Evolutionary conservation across 768 basidiomycete genomes (phyloP).

Genomic region (Collybia mongolica): DNA sequence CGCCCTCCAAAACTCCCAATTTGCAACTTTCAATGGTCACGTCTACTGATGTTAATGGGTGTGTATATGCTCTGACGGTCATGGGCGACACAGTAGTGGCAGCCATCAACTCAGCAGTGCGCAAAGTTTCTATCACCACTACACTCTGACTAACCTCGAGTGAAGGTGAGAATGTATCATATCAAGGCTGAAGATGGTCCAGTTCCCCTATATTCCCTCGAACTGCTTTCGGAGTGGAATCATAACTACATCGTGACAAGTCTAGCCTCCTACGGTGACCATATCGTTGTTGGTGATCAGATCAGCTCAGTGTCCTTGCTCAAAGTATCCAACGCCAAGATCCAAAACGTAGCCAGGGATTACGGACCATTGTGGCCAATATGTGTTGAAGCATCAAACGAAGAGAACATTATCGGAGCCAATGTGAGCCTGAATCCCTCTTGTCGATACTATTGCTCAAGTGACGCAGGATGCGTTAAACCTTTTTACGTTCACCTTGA

Average conservation of each 20-base stretch:
- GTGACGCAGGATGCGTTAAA: slow-evolving; percentile 61
- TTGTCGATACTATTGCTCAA: slow-evolving; percentile 7
- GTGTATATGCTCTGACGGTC: slow-evolving; percentile 62
- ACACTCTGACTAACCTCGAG: neutral
- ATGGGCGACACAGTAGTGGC: slow-evolving; percentile 56
- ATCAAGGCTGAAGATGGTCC: slow-evolving; percentile 34
- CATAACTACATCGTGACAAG: slow-evolving; percentile 81
- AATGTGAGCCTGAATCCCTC: slow-evolving; percentile 52
- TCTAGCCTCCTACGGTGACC: slow-evolving; percentile 52
- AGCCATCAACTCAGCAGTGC: slow-evolving; percentile 75
- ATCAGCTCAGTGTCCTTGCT: slow-evolving; percentile 78
- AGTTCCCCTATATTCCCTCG: slow-evolving; percentile 33
- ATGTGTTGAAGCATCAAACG: slow-evolving; percentile 55
- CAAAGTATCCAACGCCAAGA: slow-evolving; percentile 39
- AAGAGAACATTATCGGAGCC: slow-evolving; percentile 62
- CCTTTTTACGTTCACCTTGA: slow-evolving; percentile 59
- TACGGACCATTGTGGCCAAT: slow-evolving; percentile 77
- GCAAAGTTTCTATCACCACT: slow-evolving; percentile 18
- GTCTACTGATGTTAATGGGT: slow-evolving; percentile 52
- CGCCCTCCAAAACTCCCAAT: slow-evolving; percentile 19
- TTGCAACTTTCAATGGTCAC: slow-evolving; percentile 39
- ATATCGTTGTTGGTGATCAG: slow-evolving; percentile 74
- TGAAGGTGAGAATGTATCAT: slow-evolving; percentile 47
- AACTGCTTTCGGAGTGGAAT: slow-evolving; percentile 61
- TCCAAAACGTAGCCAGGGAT: slow-evolving; percentile 66